Base-by-base conservation (phyloP, 441 rosid genomes). In the Raphanus hybrid region DNA sequence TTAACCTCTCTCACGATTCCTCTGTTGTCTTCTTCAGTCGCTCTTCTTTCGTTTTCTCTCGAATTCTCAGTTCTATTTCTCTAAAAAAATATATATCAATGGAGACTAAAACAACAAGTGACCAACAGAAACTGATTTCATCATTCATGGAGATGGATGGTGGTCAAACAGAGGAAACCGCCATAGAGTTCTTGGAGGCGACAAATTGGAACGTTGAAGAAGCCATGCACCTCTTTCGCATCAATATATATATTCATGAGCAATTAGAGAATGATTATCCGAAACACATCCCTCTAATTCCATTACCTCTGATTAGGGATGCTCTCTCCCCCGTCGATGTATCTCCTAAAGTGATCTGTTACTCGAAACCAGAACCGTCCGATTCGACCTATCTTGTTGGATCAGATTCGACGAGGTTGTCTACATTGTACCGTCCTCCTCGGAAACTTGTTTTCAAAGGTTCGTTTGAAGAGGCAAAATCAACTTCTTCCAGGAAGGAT, bases 391-490 rank as follows among this genome's bases (percentile, higher is more conserved):
- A 14, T 35, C 7, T 35, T 7, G 8, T 35, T 35, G 39, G 39
- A 35, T 6, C 39, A 35, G 1, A 35, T 6, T 7, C 39, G 9
- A 35, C 39, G 0, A 7, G 0, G 39, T 7, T 35, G 7, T n/a
- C n/a, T n/a, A n/a, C n/a, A n/a, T n/a, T n/a, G n/a, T n/a, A n/a
- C n/a, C n/a, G n/a, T n/a, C 39, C 39, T 35, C 39, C 39, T 35
- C 39, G 7, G 39, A 1, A 35, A 35, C 7, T 7, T 18, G 12
- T 50, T 35, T 70, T 34, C 63, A 1, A 69, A 11, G 57, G 70
- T 26, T 60, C 34, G 5, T 69, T 77, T 43, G 54, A 16, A 15
- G 48, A 37, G 1, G 76, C 67, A 1, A 77, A 66, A 48, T 8
- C 18, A 27, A 15, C 29, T 8, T 59, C 69, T 4, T 2, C 8